Percentiles rank a stretch among this genome's conserved stretches.
These are phyloP conservation scores for Crataegus laevigata DNA, from an alignment of 306 rosid species.

Conservation along the genomic window DNA sequence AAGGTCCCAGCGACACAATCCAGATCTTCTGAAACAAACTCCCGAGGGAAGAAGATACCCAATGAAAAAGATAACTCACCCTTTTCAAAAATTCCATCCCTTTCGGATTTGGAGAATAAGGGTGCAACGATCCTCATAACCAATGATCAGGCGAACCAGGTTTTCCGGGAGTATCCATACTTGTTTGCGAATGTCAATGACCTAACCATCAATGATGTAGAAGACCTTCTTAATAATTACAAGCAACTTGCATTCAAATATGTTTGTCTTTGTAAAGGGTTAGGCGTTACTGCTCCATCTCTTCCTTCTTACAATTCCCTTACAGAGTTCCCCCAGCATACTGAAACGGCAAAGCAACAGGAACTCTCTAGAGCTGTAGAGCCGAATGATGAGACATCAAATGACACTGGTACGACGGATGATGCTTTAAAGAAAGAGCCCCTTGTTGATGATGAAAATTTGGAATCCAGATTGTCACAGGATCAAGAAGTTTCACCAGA, in stretches of 20 bases:
- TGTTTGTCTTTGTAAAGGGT: constrained; percentile 72
- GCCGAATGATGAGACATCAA: constrained; percentile 29
- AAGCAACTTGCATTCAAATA: constrained; percentile 80
- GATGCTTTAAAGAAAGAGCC: constrained; percentile 32
- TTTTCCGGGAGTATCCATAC: constrained; percentile 64
- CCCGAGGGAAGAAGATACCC: constrained; percentile 34
- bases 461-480: constrained; percentile 37
- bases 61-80: constrained; percentile 30
- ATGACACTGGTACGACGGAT: constrained; percentile 18
- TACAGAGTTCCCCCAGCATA: constrained; percentile 25
- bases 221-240: constrained; percentile 74
- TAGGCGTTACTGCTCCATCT: constrained; percentile 43
- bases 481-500: constrained; percentile 39
- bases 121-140: constrained; percentile 68
- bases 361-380: constrained; percentile 28
- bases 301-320: constrained; percentile 33
- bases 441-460: constrained; percentile 31
- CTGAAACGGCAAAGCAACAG: constrained; percentile 34
- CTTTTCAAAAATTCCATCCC: constrained; percentile 58
- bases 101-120: constrained; percentile 83
- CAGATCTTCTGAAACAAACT: constrained; percentile 37
- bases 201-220: constrained; percentile 68
- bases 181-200: constrained; percentile 69
- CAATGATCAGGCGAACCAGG: constrained; percentile 60
- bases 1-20: constrained; percentile 30